phyloP scores from a whole-genome alignment of 257 asterid species.

The Salvia hispanica region DNA sequence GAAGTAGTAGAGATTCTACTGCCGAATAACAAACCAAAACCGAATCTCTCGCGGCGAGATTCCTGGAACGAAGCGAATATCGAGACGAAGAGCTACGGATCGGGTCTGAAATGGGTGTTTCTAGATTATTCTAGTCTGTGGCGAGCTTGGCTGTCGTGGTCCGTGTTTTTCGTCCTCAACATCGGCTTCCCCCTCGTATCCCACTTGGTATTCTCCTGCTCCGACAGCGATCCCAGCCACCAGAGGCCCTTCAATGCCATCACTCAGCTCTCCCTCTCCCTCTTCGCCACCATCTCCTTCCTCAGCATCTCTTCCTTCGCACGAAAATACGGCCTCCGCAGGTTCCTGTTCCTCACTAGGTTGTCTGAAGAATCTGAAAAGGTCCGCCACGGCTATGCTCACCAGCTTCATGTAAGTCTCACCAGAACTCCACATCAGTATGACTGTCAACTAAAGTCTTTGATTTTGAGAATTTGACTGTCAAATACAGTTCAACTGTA shows the following conservation, averaged over 20 bases:
- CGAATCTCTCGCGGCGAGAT: conserved; percentile 4
- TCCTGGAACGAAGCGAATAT: conserved; percentile 36
- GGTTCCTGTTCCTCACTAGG: conserved; percentile 76
- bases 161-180: conserved; percentile 65
- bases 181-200: conserved; percentile 73
- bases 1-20: conserved; percentile 36
- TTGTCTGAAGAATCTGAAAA: conserved; percentile 64
- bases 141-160: conserved; percentile 82
- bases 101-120: conserved; percentile 73
- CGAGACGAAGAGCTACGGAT: conserved; percentile 53
- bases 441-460: background rate
- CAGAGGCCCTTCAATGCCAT: conserved; percentile 64
- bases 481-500: too few relatives aligned
- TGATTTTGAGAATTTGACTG: background rate
- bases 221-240: conserved; percentile 59
- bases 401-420: conserved; percentile 65
- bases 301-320: conserved; percentile 67
- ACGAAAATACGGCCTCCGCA: conserved; percentile 66
- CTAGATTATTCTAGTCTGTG: conserved; percentile 72
- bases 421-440: background rate
- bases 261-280: conserved; percentile 69
- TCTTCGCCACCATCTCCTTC: conserved; percentile 67
- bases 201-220: conserved; percentile 68
- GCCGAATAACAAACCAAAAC: conserved; percentile 26
- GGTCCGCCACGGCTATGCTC: conserved; percentile 66